These are phyloP conservation scores for Daedaleopsis sinensis DNA, from an alignment of 768 basidiomycete genomes.

Conservation along the genomic window DNA sequence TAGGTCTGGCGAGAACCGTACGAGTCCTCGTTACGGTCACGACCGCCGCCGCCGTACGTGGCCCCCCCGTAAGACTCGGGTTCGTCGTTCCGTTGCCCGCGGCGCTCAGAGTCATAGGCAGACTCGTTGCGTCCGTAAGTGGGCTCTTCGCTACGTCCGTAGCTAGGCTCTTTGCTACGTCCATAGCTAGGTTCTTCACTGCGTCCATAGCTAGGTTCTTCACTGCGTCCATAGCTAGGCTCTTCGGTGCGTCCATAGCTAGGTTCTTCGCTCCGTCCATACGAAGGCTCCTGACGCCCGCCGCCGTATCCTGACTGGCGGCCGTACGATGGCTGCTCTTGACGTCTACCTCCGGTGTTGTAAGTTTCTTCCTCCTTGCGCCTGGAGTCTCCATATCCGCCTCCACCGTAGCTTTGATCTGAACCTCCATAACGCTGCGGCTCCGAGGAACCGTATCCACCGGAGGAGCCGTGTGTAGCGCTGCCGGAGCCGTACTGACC, in stretches of 20 bases:
- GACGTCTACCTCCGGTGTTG: slow-evolving; percentile 1
- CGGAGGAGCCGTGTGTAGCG: slow-evolving; percentile 8
- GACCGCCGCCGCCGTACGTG: slow-evolving; percentile 28
- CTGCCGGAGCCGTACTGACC: slow-evolving; percentile 6
- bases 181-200: slow-evolving; percentile 2
- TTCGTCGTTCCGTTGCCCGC: neutral
- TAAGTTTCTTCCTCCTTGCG: slow-evolving; percentile 5
- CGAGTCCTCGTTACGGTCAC: slow-evolving; percentile 6
- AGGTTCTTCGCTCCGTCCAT: slow-evolving; percentile 10
- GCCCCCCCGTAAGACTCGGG: slow-evolving; percentile 35
- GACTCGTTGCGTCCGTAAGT: slow-evolving; percentile 3
- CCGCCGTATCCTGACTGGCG: neutral
- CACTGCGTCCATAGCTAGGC: too few relatives aligned
- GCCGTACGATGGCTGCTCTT: slow-evolving; percentile 6
- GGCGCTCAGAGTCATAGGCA: neutral
- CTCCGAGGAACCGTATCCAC: slow-evolving; percentile 5
- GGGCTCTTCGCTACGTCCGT: slow-evolving; percentile 5
- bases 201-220: slow-evolving; percentile 9
- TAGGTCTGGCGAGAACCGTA: slow-evolving; percentile 8
- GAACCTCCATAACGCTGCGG: slow-evolving; percentile 7
- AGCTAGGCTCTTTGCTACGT: slow-evolving; percentile 7
- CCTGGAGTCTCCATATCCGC: slow-evolving; percentile 12
- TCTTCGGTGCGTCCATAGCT: slow-evolving; percentile 8
- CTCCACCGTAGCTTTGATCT: slow-evolving; percentile 1
- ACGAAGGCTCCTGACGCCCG: neutral